These are phyloP conservation scores for Asclepias syriaca DNA, from an alignment of 257 asterid genomes.

Conservation along the genomic window DNA sequence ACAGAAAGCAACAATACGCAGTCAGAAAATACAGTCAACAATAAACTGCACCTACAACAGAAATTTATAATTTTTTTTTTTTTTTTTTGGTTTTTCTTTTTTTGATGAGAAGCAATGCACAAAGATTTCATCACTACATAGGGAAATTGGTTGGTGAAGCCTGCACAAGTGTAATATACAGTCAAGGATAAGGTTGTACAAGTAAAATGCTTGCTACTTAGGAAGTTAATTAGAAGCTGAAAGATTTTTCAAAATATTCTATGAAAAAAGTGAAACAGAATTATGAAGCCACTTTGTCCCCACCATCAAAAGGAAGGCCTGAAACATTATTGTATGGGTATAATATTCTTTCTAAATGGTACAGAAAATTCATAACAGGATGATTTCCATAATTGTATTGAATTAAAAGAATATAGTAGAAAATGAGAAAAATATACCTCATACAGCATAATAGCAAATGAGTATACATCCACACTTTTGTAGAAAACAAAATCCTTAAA, in stretches of 20 bases:
- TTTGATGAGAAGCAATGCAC: not conserved
- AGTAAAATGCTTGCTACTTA: not conserved
- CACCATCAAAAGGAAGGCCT: not conserved
- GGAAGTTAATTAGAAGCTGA: not conserved
- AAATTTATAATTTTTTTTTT: no score
- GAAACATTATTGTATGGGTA: not conserved
- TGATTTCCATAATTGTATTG: not conserved
- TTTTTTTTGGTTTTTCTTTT: not conserved
- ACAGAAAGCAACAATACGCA: not conserved
- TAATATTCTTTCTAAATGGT: not conserved
- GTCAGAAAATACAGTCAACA: not conserved
- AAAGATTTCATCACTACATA: not conserved
- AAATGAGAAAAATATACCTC: constrained; percentile 48
- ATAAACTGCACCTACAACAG: not conserved
- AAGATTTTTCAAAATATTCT: not conserved
- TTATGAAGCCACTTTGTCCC: not conserved
- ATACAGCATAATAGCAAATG: constrained; percentile 75
- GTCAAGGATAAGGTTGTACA: not conserved
- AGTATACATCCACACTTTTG: constrained; percentile 80
- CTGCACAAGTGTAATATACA: not conserved
- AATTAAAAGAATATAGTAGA: not conserved
- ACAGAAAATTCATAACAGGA: not conserved
- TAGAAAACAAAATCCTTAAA: constrained; percentile 61
- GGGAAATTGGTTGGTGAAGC: not conserved
- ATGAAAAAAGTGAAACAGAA: not conserved